Conservation (phyloP, 2,329 filamentous ascomycete species). For the Fusarium coffeatum region DNA sequence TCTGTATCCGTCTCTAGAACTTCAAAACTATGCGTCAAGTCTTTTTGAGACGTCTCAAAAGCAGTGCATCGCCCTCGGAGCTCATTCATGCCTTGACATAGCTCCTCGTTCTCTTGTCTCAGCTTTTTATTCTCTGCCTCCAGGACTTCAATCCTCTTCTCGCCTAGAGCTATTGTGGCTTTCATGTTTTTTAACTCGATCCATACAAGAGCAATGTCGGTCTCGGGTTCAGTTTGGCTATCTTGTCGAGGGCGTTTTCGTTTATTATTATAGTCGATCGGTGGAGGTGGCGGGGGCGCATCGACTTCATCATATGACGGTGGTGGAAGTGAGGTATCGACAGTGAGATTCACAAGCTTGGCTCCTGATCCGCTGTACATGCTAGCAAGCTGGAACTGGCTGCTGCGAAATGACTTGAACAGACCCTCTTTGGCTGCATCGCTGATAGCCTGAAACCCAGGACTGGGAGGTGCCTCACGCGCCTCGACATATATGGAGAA, state of each 20-base stretch:
- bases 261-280: neutral
- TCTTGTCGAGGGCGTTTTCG: slow-evolving; percentile 21
- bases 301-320: slow-evolving; percentile 10
- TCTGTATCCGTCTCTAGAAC: neutral
- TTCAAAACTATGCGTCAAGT: neutral
- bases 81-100: neutral
- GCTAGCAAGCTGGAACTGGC: slow-evolving; percentile 18
- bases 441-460: slow-evolving; percentile 13
- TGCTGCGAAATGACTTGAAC: slow-evolving; percentile 1
- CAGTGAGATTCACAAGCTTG: slow-evolving; percentile 2
- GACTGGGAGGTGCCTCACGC: neutral
- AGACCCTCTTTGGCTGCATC: slow-evolving; percentile 11
- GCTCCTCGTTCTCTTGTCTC: neutral
- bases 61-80: neutral
- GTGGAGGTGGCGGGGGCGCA: slow-evolving; percentile 1
- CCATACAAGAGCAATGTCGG: neutral
- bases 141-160: neutral
- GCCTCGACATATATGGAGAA: slow-evolving; percentile 28
- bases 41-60: neutral
- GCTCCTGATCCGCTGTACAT: slow-evolving; percentile 27
- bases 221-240: neutral
- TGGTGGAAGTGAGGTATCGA: neutral
- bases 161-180: neutral
- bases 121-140: neutral
- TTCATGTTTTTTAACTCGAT: neutral